A percentile compares a stretch with the other conserved stretches of the same genome.
Conservation (phyloP, 2,329 filamentous ascomycete genomes). For the Corynespora cassiicola region DNA sequence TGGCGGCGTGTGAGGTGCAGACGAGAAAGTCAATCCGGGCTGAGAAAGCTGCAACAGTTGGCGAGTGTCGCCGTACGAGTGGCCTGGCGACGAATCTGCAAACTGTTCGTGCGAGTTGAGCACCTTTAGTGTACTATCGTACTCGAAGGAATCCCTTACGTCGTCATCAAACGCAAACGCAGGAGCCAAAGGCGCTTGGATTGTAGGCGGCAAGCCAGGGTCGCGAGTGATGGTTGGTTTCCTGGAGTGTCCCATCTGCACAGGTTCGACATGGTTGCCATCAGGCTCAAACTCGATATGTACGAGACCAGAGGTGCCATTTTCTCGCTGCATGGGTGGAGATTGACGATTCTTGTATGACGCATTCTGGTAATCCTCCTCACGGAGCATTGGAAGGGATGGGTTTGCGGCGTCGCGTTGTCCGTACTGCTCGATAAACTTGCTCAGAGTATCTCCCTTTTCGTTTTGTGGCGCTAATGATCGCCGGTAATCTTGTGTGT, state of each 20-base stretch:
- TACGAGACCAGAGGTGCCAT: conserved; percentile 19
- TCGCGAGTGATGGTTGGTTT: conserved; percentile 15
- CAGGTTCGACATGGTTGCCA: background rate
- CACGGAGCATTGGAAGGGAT: conserved; percentile 6
- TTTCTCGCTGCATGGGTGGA: conserved; percentile 1
- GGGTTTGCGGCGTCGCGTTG: conserved; percentile 10
- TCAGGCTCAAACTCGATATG: conserved; percentile 32
- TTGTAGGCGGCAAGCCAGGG: conserved; percentile 29
- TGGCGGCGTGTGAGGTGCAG: conserved; percentile 24
- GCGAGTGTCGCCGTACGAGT: conserved; percentile 45
- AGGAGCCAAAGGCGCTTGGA: conserved; percentile 32
- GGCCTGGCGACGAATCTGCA: too few species aligned
- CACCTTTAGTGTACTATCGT: too few species aligned
- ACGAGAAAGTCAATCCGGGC: conserved; percentile 23
- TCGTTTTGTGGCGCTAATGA: conserved; percentile 16
- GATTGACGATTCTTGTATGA: conserved; percentile 4
- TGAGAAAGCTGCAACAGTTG: conserved; percentile 34
- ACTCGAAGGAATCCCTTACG: too few species aligned
- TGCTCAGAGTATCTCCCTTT: conserved; percentile 41
- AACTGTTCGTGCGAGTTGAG: too few species aligned
- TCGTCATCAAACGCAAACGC: conserved; percentile 31
- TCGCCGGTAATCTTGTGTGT: conserved; percentile 18
- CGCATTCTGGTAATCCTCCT: conserved; percentile 2
- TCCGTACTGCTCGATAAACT: conserved; percentile 39
- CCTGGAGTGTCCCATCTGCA: conserved; percentile 4